phyloP scores from a whole-genome alignment of 495 filamentous ascomycete species.

The Stereocaulon alpinum region DNA sequence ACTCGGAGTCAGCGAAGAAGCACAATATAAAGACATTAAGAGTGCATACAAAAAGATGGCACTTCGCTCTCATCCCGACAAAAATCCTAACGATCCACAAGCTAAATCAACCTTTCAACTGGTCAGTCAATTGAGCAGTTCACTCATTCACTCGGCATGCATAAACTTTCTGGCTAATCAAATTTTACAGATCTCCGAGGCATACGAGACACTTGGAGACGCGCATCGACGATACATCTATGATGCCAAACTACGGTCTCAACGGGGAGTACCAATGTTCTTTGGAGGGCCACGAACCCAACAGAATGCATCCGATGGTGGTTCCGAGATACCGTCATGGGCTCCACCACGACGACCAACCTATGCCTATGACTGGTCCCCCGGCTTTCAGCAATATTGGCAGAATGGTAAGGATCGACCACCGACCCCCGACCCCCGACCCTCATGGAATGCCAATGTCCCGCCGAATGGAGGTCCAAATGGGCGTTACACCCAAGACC shows the following conservation, averaged over 20 bases:
- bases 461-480: no score
- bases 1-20: neutral
- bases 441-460: no score
- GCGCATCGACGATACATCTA: neutral
- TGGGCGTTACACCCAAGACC: no score
- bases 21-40: neutral
- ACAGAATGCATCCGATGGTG: neutral
- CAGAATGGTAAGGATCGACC: no score
- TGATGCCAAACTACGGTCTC: conserved; percentile 2
- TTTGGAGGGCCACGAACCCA: neutral
- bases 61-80: neutral
- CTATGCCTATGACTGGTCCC: no score
- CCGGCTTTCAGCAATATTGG: no score
- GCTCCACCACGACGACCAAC: neutral
- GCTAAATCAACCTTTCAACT: neutral
- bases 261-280: neutral
- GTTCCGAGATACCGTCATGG: neutral
- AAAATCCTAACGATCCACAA: conserved; percentile 4
- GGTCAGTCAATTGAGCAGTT: neutral
- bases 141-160: neutral
- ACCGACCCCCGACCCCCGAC: no score
- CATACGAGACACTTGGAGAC: conserved; percentile 4
- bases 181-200: neutral
- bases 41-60: neutral
- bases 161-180: neutral